Percentiles rank a stretch among this genome's conserved stretches.
These are phyloP conservation scores for Zhuliangozyma parablackwelliae DNA, from an alignment of 1,139 yeast species.

Conservation along the genomic window DNA sequence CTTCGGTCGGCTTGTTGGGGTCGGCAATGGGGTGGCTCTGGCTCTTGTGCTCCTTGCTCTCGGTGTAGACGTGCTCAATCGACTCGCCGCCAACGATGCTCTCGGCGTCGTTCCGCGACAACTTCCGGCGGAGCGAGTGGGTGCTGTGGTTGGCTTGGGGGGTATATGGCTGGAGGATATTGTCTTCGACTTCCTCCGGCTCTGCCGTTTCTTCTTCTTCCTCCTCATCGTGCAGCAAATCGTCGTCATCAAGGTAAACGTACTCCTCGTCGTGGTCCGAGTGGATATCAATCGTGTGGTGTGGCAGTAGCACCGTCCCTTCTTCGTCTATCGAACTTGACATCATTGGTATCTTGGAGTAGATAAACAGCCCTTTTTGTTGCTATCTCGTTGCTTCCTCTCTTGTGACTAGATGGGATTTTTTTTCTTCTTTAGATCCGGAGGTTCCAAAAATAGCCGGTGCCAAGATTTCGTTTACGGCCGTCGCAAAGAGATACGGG, in stretches of 20 bases:
- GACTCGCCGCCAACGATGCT: slow-evolving; percentile 40
- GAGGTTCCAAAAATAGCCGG: too few species aligned
- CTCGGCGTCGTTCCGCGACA: slow-evolving; percentile 31
- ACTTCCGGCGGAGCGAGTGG: slow-evolving; percentile 5
- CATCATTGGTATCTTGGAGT: background rate
- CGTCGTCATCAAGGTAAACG: slow-evolving; percentile 8
- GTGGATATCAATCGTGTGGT: slow-evolving; percentile 7
- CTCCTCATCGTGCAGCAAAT: slow-evolving; percentile 8
- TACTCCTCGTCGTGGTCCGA: background rate
- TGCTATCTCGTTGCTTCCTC: too few species aligned
- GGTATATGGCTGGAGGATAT: background rate
- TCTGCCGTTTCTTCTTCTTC: slow-evolving; percentile 2
- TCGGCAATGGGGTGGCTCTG: slow-evolving; percentile 14
- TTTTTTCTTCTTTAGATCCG: too few species aligned
- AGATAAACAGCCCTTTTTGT: too few species aligned
- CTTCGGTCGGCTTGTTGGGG: slow-evolving; percentile 10
- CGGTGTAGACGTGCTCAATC: slow-evolving; percentile 3
- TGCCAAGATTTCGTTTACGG: too few species aligned
- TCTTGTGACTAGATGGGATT: too few species aligned
- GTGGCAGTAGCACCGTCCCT: slow-evolving; percentile 9
- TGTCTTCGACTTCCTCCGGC: background rate
- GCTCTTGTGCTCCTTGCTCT: slow-evolving; percentile 1
- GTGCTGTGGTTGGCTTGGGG: background rate
- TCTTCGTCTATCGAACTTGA: background rate
- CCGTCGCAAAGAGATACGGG: too few species aligned